Percentiles rank a stretch among this genome's conserved stretches.
These are phyloP conservation scores for Globisporangium takayamanum DNA, from an alignment of 352 stramenopile species.

Conservation along the genomic window DNA sequence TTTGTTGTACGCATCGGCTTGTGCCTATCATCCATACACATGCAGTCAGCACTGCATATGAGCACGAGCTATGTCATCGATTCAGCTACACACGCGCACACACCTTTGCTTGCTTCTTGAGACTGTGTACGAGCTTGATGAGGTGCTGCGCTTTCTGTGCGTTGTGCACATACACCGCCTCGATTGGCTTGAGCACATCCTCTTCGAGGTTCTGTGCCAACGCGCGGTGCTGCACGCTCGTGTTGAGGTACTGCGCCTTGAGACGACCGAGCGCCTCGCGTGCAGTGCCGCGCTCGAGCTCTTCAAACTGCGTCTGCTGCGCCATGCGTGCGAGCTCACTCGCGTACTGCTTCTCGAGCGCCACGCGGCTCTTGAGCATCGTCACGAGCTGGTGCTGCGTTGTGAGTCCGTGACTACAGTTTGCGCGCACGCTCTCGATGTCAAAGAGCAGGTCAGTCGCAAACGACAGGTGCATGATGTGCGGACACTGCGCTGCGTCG, in stretches of 20 bases:
- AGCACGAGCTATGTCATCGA: not conserved
- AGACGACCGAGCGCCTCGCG: conserved; percentile 52
- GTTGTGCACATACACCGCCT: conserved; percentile 48
- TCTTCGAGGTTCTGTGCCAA: conserved; percentile 71
- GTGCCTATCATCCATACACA: conserved; percentile 14
- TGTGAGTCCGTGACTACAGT: conserved; percentile 36
- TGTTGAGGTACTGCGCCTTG: conserved; percentile 74
- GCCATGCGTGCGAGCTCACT: conserved; percentile 60
- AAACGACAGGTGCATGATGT: conserved; percentile 40
- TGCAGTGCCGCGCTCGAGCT: conserved; percentile 46
- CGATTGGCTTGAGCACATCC: conserved; percentile 68
- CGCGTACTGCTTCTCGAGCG: conserved; percentile 67
- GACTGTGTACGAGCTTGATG: conserved; percentile 39
- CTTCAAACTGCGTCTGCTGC: conserved; percentile 47
- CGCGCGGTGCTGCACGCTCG: conserved; percentile 68
- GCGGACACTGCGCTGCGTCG: not conserved
- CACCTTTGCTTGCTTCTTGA: conserved; percentile 79
- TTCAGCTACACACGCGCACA: not conserved
- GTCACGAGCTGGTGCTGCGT: conserved; percentile 51
- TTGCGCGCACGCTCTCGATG: conserved; percentile 50
- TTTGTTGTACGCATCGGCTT: conserved; percentile 72
- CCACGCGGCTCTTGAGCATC: conserved; percentile 66
- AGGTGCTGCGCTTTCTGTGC: conserved; percentile 50
- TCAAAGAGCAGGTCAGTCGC: conserved; percentile 78
- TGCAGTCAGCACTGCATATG: not conserved